Conservation (phyloP, 768 basidiomycete species). For the Coprinopsis strossmayeri region DNA sequence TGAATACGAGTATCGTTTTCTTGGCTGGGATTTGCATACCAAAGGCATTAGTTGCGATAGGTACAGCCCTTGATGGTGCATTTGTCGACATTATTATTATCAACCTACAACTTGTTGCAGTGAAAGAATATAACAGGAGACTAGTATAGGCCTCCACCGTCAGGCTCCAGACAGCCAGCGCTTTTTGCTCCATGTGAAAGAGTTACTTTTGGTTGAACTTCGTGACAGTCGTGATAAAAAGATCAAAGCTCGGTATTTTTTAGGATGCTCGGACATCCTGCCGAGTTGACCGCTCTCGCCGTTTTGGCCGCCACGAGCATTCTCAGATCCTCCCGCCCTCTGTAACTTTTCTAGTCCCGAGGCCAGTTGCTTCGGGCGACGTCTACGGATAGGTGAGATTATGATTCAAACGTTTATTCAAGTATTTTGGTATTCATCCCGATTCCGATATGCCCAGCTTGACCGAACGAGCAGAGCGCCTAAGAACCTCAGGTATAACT, state of each 20-base stretch:
- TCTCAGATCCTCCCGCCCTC: constrained; percentile 11
- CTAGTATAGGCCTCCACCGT: too few relatives aligned
- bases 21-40: constrained; percentile 1
- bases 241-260: too few relatives aligned
- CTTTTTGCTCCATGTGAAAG: background rate
- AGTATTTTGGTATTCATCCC: background rate
- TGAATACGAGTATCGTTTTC: background rate
- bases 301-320: background rate
- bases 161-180: too few relatives aligned
- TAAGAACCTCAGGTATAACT: background rate
- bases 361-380: background rate
- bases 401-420: background rate
- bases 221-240: too few relatives aligned
- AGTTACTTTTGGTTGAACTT: constrained; percentile 1
- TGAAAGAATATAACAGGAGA: too few relatives aligned
- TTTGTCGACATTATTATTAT: background rate
- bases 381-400: background rate
- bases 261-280: constrained; percentile 28
- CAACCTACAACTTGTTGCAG: too few relatives aligned
- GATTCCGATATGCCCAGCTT: background rate
- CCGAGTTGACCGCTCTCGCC: constrained; percentile 42
- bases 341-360: background rate
- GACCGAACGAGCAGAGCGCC: too few relatives aligned
- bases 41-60: background rate
- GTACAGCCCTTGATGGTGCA: constrained; percentile 2